These are phyloP conservation scores for Anthracocystis setariae DNA, from an alignment of 1,284 basidiomycete genomes.

Conservation along the genomic window DNA sequence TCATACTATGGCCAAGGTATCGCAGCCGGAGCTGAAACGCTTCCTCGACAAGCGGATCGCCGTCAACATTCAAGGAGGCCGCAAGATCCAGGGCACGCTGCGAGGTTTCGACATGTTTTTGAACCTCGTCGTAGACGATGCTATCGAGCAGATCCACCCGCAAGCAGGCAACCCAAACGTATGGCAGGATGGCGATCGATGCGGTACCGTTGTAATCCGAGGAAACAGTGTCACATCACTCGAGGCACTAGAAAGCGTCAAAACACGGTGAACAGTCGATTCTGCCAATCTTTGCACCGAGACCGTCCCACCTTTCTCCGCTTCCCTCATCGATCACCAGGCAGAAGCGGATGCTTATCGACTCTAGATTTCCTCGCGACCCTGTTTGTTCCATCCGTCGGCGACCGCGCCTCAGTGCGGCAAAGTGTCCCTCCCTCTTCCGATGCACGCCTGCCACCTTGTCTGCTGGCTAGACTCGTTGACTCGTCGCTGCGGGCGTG, in stretches of 20 bases:
- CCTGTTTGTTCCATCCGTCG: too few relatives aligned
- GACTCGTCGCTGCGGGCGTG: too few relatives aligned
- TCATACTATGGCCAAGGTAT: conserved; percentile 60
- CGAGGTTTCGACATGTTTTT: conserved; percentile 98
- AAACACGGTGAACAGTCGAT: conserved; percentile 38
- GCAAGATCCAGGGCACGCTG: conserved; percentile 93
- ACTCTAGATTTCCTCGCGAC: too few relatives aligned
- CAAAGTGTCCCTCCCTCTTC: too few relatives aligned
- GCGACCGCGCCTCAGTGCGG: too few relatives aligned
- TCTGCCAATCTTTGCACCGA: too few relatives aligned
- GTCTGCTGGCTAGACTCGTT: too few relatives aligned
- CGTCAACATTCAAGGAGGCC: conserved; percentile 92
- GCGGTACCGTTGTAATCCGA: conserved; percentile 65
- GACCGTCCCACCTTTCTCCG: too few relatives aligned
- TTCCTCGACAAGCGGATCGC: conserved; percentile 99
- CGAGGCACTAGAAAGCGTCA: conserved; percentile 63
- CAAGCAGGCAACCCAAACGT: conserved; percentile 70
- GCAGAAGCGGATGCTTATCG: too few relatives aligned
- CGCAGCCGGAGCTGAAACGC: conserved; percentile 67
- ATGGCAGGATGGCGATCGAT: conserved; percentile 59
- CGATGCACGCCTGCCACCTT: too few relatives aligned
- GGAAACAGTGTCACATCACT: conserved; percentile 66
- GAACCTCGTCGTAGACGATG: conserved; percentile 96
- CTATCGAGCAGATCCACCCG: conserved; percentile 80
- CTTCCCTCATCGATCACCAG: too few relatives aligned